A percentile compares a stretch with the other conserved stretches of the same genome.
Conservation (phyloP, 495 filamentous ascomycete genomes). For the Achaetomiella virescens region DNA sequence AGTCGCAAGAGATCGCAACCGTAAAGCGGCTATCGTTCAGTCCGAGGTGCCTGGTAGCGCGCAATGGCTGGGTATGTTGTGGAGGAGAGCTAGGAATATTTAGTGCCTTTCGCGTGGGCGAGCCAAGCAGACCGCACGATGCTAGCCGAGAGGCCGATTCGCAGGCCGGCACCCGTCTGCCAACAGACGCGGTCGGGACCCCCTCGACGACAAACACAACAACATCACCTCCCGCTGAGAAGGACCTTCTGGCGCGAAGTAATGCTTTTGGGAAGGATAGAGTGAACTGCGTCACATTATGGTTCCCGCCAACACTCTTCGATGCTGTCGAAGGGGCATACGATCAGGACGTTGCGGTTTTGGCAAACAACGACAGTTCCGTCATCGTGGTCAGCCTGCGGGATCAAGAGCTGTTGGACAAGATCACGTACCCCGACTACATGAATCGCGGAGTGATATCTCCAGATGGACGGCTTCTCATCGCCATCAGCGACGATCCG, state of each 20-base stretch:
- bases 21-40: constrained; percentile 74
- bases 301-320: constrained; percentile 36
- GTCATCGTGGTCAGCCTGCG: constrained; percentile 69
- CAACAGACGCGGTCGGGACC: constrained; percentile 39
- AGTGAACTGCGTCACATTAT: constrained; percentile 53
- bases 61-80: constrained; percentile 80
- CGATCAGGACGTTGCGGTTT: constrained; percentile 39
- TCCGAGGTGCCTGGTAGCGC: constrained; percentile 76
- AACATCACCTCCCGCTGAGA: constrained; percentile 23
- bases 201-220: constrained; percentile 21
- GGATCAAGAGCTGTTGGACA: constrained; percentile 48
- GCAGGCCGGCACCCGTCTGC: constrained; percentile 56
- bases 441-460: constrained; percentile 93
- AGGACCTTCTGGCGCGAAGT: constrained; percentile 33
- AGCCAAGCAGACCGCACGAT: constrained; percentile 22
- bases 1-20: constrained; percentile 63
- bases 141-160: constrained; percentile 31
- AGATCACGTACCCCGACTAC: constrained; percentile 64
- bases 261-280: constrained; percentile 42
- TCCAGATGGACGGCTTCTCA: constrained; percentile 72
- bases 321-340: constrained; percentile 31
- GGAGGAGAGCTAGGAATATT: constrained; percentile 85
- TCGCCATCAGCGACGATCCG: constrained; percentile 80
- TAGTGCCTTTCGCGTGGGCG: constrained; percentile 62
- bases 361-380: constrained; percentile 80